phyloP scores from a whole-genome alignment of 768 basidiomycete species.

The Kwoniella mangroviensis region DNA sequence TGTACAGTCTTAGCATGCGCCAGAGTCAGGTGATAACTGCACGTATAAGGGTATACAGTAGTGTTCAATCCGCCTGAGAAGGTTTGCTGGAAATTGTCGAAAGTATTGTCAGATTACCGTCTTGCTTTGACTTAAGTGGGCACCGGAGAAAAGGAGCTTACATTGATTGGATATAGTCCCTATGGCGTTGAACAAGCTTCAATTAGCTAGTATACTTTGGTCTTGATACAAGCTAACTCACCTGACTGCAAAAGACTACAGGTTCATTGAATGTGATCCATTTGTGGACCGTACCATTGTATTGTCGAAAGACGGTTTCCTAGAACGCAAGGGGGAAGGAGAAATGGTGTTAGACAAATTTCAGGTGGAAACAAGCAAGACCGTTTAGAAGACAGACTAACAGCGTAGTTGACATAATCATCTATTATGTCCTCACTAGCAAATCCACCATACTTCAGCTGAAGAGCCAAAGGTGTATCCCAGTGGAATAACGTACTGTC shows the following conservation, averaged over 20 bases:
- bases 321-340: neutral
- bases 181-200: too few species aligned
- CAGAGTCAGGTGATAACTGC: constrained; percentile 34
- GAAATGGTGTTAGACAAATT: too few species aligned
- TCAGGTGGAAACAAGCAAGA: too few species aligned
- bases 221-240: constrained; percentile 19
- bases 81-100: constrained; percentile 6
- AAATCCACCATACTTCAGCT: constrained; percentile 28
- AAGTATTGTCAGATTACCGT: neutral
- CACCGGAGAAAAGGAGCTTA: neutral
- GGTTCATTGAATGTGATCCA: constrained; percentile 47
- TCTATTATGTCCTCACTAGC: constrained; percentile 34
- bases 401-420: constrained; percentile 35
- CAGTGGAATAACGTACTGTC: constrained; percentile 62
- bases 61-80: constrained; percentile 14
- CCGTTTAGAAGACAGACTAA: neutral
- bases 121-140: too few species aligned
- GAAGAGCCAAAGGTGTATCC: constrained; percentile 27
- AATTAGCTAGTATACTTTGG: too few species aligned
- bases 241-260: constrained; percentile 27
- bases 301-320: constrained; percentile 35
- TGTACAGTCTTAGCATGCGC: constrained; percentile 38
- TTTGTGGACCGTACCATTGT: constrained; percentile 38
- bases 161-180: constrained; percentile 19
- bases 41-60: constrained; percentile 24